Percentiles rank a stretch among this genome's conserved stretches.
These are phyloP conservation scores for Geotrichum australiense DNA, from an alignment of 1,139 yeast species.

Conservation along the genomic window DNA sequence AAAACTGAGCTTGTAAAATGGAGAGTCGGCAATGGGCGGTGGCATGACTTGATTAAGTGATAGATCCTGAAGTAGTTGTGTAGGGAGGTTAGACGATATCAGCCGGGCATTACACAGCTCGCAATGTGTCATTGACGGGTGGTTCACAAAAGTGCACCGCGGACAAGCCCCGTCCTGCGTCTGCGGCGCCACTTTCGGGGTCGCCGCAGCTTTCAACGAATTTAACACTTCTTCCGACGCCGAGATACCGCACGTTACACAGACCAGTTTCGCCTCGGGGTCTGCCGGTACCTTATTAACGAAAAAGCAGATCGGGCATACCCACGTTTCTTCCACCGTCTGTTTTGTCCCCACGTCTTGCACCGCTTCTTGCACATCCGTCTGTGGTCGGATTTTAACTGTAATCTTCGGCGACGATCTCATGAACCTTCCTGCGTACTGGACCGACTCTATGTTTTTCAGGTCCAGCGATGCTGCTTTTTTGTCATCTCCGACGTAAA, in stretches of 20 bases:
- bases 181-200: background rate
- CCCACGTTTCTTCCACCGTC: conserved; percentile 45
- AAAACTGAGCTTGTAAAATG: conserved; percentile 31
- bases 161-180: conserved; percentile 51
- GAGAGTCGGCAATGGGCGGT: conserved; percentile 22
- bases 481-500: conserved; percentile 56
- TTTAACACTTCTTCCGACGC: conserved; percentile 36
- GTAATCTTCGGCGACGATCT: conserved; percentile 74
- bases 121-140: conserved; percentile 67
- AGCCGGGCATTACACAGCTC: conserved; percentile 79
- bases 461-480: conserved; percentile 49
- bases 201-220: conserved; percentile 21
- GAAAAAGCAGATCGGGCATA: conserved; percentile 76
- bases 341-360: background rate
- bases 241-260: conserved; percentile 73
- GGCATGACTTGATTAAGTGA: conserved; percentile 20
- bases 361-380: conserved; percentile 6
- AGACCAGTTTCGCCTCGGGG: conserved; percentile 40
- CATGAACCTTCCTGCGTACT: conserved; percentile 52
- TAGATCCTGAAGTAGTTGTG: conserved; percentile 20
- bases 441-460: conserved; percentile 40
- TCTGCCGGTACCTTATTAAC: conserved; percentile 45
- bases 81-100: conserved; percentile 31
- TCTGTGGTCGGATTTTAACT: conserved; percentile 31
- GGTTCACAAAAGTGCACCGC: conserved; percentile 79